Base-by-base conservation (phyloP, 148 eudicot genomes). In the Camellia sinensis region DNA sequence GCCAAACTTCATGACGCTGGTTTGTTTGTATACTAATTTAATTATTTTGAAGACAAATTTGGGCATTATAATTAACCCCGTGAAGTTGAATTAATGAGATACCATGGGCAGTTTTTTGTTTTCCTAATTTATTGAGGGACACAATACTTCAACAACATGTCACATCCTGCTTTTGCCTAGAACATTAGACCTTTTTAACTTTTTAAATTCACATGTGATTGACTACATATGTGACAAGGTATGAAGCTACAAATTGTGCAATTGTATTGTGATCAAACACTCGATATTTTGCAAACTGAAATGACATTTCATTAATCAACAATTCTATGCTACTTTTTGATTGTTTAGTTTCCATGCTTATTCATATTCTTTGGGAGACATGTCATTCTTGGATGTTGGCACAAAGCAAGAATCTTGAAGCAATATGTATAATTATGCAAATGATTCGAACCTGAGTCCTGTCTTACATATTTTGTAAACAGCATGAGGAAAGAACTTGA, bases 11-110 rank as follows among this genome's bases (percentile, higher is more conserved):
- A 76, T 13, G 44, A 45, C 62, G 41, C 68, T 12, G 78, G 78
- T 76, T 76, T 46, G 67, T 76, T 62, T 54, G 15, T 75, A 10
- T 59, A 57, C 48, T 70, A n/a, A 15, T 61, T 59, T 61, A 75
- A 75, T 3, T 43, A 43, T 17, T 60, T 75, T 75, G 40, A 45
- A 37, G 15, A 2, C 2, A 54, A 73, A 53, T 48, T 52, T 73
- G 37, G 29, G 14, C 10, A 19, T 73, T 29, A 29, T 29, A 29
- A 29, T 29, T 29, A 29, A 29, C 37, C 37, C 37, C 1, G 37
- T 29, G 37, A 29, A 29, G 37, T 29, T 29, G 37, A 29, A 29
- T 29, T 29, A 29, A 29, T 29, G 37, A 29, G 37, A 29, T 29
- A 29, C 37, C 37, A 29, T 29, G 37, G 37, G 37, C 37, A 29